Evolutionary conservation across 495 filamentous ascomycete genomes (phyloP).

Genomic region (Glonium stellatum): DNA sequence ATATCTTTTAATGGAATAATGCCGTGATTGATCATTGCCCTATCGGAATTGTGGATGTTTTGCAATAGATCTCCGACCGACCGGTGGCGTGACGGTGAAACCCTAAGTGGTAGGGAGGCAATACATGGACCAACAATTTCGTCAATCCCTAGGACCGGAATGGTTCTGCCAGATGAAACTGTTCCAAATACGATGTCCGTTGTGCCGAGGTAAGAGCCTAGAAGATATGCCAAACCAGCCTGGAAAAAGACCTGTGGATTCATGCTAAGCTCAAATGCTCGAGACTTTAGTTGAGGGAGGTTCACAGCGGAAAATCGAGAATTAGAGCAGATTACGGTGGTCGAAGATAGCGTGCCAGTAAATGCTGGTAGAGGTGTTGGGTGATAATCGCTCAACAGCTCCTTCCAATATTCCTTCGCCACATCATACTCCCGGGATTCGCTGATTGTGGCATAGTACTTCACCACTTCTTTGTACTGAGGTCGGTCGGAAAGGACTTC

Average conservation of each 20-base stretch:
- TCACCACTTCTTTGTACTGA: conserved; percentile 44
- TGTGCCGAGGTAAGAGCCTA: conserved; percentile 53
- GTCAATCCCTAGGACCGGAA: conserved; percentile 59
- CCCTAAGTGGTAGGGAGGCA: conserved; percentile 58
- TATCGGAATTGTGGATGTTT: conserved; percentile 53
- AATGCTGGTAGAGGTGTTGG: conserved; percentile 41
- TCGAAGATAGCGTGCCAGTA: conserved; percentile 26
- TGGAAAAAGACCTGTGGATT: conserved; percentile 63
- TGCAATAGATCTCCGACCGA: conserved; percentile 52
- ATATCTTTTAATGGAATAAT: conserved; percentile 59
- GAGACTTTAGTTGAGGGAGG: neutral
- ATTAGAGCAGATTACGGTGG: neutral
- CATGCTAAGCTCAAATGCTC: conserved; percentile 17
- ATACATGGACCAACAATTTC: conserved; percentile 68
- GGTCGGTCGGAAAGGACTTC: conserved; percentile 37
- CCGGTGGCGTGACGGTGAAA: conserved; percentile 41
- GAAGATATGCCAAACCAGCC: conserved; percentile 58
- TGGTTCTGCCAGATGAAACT: conserved; percentile 66
- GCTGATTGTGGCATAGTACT: conserved; percentile 29
- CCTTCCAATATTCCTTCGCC: conserved; percentile 50
- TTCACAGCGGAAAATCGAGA: neutral
- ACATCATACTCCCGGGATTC: conserved; percentile 29
- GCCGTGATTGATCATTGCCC: conserved; percentile 52
- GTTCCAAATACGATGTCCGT: conserved; percentile 68
- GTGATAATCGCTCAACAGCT: conserved; percentile 42